Conservation (phyloP, 192 early-diverging fungal species). For the Coemansia reversa region DNA sequence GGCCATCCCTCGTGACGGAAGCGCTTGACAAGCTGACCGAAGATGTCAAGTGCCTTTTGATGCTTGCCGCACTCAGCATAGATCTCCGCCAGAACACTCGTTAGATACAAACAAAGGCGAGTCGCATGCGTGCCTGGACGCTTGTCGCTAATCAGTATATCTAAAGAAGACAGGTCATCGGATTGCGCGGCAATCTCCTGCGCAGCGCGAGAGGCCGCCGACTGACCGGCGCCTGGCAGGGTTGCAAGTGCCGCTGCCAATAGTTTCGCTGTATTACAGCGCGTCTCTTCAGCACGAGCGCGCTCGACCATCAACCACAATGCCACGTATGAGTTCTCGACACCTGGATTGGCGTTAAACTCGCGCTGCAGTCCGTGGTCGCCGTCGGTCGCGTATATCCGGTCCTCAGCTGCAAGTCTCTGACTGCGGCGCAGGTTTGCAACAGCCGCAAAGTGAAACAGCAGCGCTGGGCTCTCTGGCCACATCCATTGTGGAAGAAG, state of each 20-base stretch:
- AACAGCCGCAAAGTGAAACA: constrained; percentile 25
- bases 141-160: constrained; percentile 6
- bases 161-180: constrained; percentile 2
- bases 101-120: constrained; percentile 10
- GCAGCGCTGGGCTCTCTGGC: constrained; percentile 23
- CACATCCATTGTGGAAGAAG: constrained; percentile 38
- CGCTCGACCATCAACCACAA: constrained; percentile 30
- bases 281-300: not conserved
- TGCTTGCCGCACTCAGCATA: not conserved
- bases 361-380: constrained; percentile 1
- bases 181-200: constrained; percentile 7
- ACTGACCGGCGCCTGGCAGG: not conserved
- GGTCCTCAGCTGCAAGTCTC: constrained; percentile 7
- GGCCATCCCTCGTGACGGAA: constrained; percentile 38
- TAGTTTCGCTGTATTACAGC: not conserved
- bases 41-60: constrained; percentile 16
- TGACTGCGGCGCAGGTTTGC: constrained; percentile 21
- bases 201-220: not conserved
- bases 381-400: constrained; percentile 3
- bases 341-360: constrained; percentile 39
- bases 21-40: constrained; percentile 13
- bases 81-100: constrained; percentile 23
- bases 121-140: not conserved
- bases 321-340: constrained; percentile 36
- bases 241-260: not conserved